Evolutionary conservation across 2,329 filamentous ascomycete genomes (phyloP).

Genomic region (Trichothecium roseum): DNA sequence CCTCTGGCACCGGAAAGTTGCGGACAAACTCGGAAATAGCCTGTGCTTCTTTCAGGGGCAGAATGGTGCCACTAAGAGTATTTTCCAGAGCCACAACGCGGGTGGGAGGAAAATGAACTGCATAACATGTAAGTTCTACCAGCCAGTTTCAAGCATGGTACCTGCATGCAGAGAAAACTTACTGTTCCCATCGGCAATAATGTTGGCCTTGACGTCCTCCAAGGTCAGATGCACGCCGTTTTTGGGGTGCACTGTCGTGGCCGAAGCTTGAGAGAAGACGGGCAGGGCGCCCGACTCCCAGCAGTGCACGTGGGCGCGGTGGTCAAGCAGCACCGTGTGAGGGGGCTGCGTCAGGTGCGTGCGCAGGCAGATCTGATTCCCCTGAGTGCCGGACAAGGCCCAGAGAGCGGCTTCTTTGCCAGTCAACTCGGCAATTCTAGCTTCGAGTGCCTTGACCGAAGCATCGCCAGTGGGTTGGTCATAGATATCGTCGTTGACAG

Average conservation of each 20-base stretch:
- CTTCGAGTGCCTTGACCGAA: conserved; percentile 15
- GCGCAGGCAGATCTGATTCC: conserved; percentile 16
- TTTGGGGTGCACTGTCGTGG: conserved; percentile 51
- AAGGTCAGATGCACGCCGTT: conserved; percentile 65
- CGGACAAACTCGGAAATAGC: conserved; percentile 59
- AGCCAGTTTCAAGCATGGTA: no score
- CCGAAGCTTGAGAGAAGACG: conserved; percentile 55
- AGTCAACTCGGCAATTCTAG: conserved; percentile 11
- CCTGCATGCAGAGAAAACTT: no score
- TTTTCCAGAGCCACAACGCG: conserved; percentile 72
- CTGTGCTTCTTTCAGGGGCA: conserved; percentile 59
- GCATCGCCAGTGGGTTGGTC: conserved; percentile 13
- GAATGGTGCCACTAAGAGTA: conserved; percentile 64
- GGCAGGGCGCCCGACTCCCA: conserved; percentile 55
- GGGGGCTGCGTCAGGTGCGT: conserved; percentile 17
- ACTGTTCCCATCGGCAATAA: conserved; percentile 16
- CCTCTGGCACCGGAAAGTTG: conserved; percentile 19
- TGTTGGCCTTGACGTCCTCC: conserved; percentile 50
- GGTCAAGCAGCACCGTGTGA: conserved; percentile 34
- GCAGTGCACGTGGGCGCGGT: conserved; percentile 62
- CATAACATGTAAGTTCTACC: conserved; percentile 39
- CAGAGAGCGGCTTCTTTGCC: conserved; percentile 17
- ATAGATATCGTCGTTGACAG: conserved; percentile 17
- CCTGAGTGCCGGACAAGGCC: conserved; percentile 15
- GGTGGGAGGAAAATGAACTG: conserved; percentile 70